A percentile compares a stretch with the other conserved stretches of the same genome.
These are phyloP conservation scores for Trichosporon ovoides DNA, from an alignment of 1,284 basidiomycete genomes.

Conservation along the genomic window DNA sequence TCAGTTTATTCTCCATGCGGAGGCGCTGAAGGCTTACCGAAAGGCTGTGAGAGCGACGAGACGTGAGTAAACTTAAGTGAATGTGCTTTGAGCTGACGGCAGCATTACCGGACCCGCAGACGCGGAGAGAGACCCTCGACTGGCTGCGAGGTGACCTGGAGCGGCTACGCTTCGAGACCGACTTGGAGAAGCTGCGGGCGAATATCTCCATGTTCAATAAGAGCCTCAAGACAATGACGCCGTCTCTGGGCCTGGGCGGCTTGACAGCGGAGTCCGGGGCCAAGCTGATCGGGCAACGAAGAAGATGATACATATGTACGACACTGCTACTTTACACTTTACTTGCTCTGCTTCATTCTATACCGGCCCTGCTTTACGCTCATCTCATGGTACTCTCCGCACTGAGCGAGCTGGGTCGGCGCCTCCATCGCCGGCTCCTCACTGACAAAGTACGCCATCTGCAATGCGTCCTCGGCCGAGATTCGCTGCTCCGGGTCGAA, in stretches of 20 bases:
- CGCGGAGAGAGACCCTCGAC: constrained; percentile 46
- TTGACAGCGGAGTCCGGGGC: constrained; percentile 24
- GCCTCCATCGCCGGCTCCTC: constrained; percentile 69
- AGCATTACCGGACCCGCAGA: constrained; percentile 45
- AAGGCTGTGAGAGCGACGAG: constrained; percentile 43
- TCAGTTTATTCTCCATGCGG: constrained; percentile 45
- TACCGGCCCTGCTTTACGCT: constrained; percentile 32
- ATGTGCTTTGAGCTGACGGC: constrained; percentile 3
- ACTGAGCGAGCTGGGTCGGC: constrained; percentile 60
- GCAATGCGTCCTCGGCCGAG: constrained; percentile 72
- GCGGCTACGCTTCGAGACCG: constrained; percentile 30
- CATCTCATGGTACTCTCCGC: constrained; percentile 49
- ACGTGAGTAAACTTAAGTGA: constrained; percentile 33
- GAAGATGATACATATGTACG: constrained; percentile 4
- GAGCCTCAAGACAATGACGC: constrained; percentile 34
- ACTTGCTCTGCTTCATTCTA: constrained; percentile 5
- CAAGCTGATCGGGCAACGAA: constrained; percentile 31
- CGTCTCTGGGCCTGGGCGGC: constrained; percentile 35
- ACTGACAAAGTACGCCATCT: constrained; percentile 71
- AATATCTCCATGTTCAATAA: constrained; percentile 27
- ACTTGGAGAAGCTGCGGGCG: constrained; percentile 27
- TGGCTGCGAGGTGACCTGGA: constrained; percentile 44
- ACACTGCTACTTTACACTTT: constrained; percentile 6
- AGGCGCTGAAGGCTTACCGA: constrained; percentile 42
- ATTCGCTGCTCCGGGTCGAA: constrained; percentile 77